Evolutionary conservation across 164 flowering plant genomes (phyloP), one percentile per base, ranked within the genome.

Genomic region (Chimonanthus salicifolius): DNA sequence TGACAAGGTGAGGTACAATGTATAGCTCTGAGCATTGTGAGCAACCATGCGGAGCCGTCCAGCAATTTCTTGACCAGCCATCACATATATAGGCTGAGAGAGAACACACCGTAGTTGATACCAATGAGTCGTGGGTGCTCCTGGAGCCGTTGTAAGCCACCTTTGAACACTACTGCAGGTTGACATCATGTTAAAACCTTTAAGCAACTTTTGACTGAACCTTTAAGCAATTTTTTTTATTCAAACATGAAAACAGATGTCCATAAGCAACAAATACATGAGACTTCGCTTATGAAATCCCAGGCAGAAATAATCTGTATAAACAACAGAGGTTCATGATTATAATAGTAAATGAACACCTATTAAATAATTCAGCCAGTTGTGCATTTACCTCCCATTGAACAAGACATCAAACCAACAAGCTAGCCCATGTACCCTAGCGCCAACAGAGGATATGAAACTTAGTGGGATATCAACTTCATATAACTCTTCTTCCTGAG

Each of bases 321-420:
- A 62, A 62, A 62, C 65, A 62, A 21, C 15, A 18, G 7, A 20
- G 7, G 7, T 20, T 62, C 13, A 66, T 66, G 49, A 66, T 5
- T 45, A 44, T 33, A 33, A 33, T 33, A 33, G 33, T 33, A 33
- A 33, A 33, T 33, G 33, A 21, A 15, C 47, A 45, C 47, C 6
- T 66, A 11, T 11, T 16, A 13, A 66, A 46, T 70, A 70, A 51
- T 50, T 49, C 18, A 18, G 44, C 33, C 58, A 58, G 49, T 44
- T 13, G 33, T 75, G 66, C 66, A 54, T 47, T 76, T 85, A 92
- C 99, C 99, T 94, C 69, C 99, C 99, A 83, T 94, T 68, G 74
- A 96, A 96, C 75, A 94, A 76, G 20, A 96, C 99, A 76, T 96
- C 99, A 79, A 96, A 96, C 99, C 99, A 94, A 82, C 99, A 96